These are phyloP conservation scores for Phaffomyces thermotolerans DNA, from an alignment of 805 yeast species.

Conservation along the genomic window DNA sequence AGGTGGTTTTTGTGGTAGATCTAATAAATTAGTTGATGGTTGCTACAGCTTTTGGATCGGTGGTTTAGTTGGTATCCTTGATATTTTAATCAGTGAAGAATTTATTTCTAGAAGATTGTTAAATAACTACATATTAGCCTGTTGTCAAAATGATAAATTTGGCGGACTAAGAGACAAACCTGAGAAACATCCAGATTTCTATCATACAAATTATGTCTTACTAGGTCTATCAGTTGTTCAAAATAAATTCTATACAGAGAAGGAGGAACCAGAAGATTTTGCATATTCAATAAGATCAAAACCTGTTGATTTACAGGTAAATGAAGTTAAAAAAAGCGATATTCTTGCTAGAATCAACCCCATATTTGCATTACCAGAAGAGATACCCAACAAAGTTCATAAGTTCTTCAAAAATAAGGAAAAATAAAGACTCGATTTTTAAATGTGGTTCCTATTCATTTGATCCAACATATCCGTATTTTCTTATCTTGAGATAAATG, in stretches of 20 bases:
- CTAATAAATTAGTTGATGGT: constrained; percentile 91
- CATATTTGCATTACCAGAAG: constrained; percentile 49
- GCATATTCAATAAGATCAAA: constrained; percentile 3
- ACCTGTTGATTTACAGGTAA: constrained; percentile 6
- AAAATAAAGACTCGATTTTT: background rate
- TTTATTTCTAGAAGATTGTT: constrained; percentile 50
- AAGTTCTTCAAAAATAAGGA: background rate
- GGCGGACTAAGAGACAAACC: constrained; percentile 93
- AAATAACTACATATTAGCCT: constrained; percentile 58
- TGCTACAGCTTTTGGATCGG: constrained; percentile 97
- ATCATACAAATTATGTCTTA: constrained; percentile 83
- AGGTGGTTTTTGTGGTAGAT: constrained; percentile 85
- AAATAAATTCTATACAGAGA: constrained; percentile 7
- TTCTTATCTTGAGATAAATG: too few species aligned
- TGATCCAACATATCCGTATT: too few species aligned
- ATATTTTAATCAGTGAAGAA: constrained; percentile 35
- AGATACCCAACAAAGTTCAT: constrained; percentile 28
- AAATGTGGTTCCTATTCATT: too few species aligned
- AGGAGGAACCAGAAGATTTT: background rate
- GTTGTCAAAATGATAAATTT: constrained; percentile 53
- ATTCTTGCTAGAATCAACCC: constrained; percentile 40
- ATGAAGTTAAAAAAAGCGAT: constrained; percentile 16
- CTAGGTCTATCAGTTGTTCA: constrained; percentile 50
- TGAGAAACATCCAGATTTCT: constrained; percentile 69
- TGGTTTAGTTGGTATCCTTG: constrained; percentile 59